Evolutionary conservation across 805 yeast genomes (phyloP), one percentile per base, ranked within the genome.

Genomic region (Yamadazyma akitaensis): DNA sequence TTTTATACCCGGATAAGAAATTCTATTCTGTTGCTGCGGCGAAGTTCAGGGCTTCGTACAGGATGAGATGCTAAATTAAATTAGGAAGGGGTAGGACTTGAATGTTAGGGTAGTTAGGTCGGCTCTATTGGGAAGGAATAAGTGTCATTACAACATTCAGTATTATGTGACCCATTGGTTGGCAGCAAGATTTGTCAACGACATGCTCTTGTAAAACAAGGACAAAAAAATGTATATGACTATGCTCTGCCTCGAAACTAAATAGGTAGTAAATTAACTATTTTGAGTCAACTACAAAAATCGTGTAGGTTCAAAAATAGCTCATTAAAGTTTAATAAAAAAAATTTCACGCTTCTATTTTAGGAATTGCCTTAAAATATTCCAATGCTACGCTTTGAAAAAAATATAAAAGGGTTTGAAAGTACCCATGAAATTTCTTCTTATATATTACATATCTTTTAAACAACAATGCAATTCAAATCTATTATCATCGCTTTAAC

Each of bases 401-500:
- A n/a, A 46, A 46, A 39, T 46, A 46, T 46, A 46, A 46, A 45
- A 37, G 49, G 42, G 33, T 34, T 31, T 26, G 45, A 37, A 41
- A 34, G n/a, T 11, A 24, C n/a, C 49, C 9, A 10, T 32, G n/a
- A 11, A 16, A 34, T 39, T 36, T 28, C 37, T 41, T 33, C 25
- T 44, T 40, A n/a, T 41, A 42, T 30, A 33, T 33, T 19, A 38
- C 37, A 18, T 28, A n/a, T n/a, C n/a, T n/a, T n/a, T n/a, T 40
- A 30, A 43, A 24, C 44, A 50, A 68, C 49, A 77, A 85, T 85
- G 90, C 88, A 85, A 81, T 81, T 83, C 84, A 76, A 79, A 65
- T 69, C 79, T 68, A 73, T 84, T 65, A 69, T 81, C 68, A 74
- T 82, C 68, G 80, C 87, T 62, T 76, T 84, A 68, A 82, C 88